phyloP scores from a whole-genome alignment of 2,329 filamentous ascomycete genomes.

The Cladophialophora psammophila region DNA sequence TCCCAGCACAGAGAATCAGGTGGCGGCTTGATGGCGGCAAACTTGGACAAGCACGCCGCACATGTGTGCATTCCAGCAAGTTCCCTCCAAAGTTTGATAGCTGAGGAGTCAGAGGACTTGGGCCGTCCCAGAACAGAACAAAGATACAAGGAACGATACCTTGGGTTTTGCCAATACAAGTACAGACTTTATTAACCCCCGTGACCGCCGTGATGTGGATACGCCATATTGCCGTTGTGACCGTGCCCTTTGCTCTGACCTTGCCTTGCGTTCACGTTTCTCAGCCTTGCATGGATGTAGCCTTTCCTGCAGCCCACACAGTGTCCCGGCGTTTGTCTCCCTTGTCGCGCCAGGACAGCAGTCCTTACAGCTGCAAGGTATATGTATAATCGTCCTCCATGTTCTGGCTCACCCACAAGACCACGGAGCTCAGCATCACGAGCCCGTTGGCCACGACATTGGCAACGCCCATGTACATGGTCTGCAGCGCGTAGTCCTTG shows the following conservation, averaged over 20 bases:
- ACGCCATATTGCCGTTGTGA: not conserved
- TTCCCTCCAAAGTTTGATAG: not conserved
- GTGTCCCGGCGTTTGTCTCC: not conserved
- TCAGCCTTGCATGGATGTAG: not conserved
- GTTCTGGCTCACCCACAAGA: constrained; percentile 75
- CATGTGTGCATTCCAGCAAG: not conserved
- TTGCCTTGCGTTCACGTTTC: not conserved
- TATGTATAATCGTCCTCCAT: constrained; percentile 78
- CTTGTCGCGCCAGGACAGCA: not conserved
- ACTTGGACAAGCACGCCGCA: not conserved
- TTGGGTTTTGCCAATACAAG: not conserved
- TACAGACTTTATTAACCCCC: not conserved
- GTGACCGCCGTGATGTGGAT: constrained; percentile 1
- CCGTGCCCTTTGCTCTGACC: not conserved
- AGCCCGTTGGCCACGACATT: constrained; percentile 70
- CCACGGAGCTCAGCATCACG: constrained; percentile 71
- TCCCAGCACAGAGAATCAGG: not conserved
- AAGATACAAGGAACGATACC: not conserved
- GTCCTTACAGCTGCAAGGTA: constrained; percentile 65
- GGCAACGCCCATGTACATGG: constrained; percentile 71
- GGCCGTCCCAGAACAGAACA: not conserved
- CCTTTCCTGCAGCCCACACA: not conserved
- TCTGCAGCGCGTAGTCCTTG: constrained; percentile 64
- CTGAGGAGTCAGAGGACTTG: not conserved
- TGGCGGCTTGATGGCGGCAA: not conserved